These are phyloP conservation scores for Sambucus nigra DNA, from an alignment of 129 eudicot species.

Conservation along the genomic window DNA sequence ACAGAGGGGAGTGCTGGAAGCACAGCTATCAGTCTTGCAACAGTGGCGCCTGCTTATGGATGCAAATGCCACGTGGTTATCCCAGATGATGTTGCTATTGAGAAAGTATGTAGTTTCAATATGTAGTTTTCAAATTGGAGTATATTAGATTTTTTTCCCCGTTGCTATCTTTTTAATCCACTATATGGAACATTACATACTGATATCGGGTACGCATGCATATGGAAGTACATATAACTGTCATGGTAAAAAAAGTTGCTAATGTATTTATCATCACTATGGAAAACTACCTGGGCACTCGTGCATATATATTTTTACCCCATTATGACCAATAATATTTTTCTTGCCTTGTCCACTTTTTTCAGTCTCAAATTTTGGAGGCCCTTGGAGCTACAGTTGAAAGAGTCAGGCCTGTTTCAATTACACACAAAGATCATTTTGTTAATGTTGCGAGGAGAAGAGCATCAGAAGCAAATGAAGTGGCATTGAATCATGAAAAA, in stretches of 20 bases:
- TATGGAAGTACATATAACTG: too few relatives aligned
- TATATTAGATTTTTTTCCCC: background rate
- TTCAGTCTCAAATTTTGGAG: constrained; percentile 86
- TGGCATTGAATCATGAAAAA: constrained; percentile 23
- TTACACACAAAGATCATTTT: constrained; percentile 87
- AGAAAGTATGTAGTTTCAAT: constrained; percentile 41
- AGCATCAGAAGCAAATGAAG: constrained; percentile 72
- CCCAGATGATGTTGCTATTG: constrained; percentile 97
- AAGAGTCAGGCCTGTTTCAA: constrained; percentile 96
- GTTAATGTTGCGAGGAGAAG: constrained; percentile 94
- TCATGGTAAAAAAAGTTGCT: too few relatives aligned
- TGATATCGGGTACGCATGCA: too few relatives aligned
- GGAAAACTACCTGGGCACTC: too few relatives aligned
- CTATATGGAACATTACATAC: too few relatives aligned
- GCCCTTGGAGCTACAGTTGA: constrained; percentile 98
- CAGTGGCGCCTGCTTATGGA: constrained; percentile 96
- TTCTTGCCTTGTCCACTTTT: constrained; percentile 1
- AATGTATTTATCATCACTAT: too few relatives aligned
- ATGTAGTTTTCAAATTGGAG: background rate
- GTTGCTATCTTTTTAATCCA: background rate
- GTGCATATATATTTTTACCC: too few relatives aligned
- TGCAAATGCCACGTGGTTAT: constrained; percentile 98
- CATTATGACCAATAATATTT: too few relatives aligned
- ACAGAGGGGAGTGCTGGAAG: constrained; percentile 99
- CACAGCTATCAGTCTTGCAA: constrained; percentile 98